Evolutionary conservation across 2,329 filamentous ascomycete species (phyloP).

Genomic region (Neonectria ditissima): DNA sequence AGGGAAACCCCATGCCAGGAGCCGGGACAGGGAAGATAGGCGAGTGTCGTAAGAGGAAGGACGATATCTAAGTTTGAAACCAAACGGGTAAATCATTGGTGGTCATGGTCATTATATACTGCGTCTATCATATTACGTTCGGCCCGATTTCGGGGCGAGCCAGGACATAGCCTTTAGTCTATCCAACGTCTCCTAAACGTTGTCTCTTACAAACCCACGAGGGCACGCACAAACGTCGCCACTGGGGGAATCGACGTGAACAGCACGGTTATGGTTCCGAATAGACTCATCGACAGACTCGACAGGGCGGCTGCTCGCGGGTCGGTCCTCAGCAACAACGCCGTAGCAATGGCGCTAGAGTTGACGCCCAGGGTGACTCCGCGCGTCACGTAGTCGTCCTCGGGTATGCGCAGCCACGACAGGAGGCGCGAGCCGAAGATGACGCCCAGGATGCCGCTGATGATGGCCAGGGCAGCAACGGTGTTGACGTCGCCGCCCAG

Average conservation of each 20-base stretch:
- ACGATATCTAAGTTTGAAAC: slow-evolving; percentile 13
- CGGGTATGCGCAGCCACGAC: slow-evolving; percentile 62
- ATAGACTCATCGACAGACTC: slow-evolving; percentile 70
- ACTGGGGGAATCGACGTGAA: slow-evolving; percentile 69
- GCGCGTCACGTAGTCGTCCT: slow-evolving; percentile 73
- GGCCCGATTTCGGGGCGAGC: slow-evolving; percentile 7
- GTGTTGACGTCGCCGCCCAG: slow-evolving; percentile 68
- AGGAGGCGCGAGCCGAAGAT: slow-evolving; percentile 65
- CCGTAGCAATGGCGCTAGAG: slow-evolving; percentile 70
- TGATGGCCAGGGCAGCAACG: slow-evolving; percentile 67
- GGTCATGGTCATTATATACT: slow-evolving; percentile 8
- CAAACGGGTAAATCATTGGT: slow-evolving; percentile 5
- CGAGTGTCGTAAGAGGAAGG: slow-evolving; percentile 6
- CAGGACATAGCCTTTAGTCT: slow-evolving; percentile 1
- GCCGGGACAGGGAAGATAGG: not conserved
- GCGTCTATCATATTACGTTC: slow-evolving; percentile 12
- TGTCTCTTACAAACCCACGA: slow-evolving; percentile 56
- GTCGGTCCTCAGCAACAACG: slow-evolving; percentile 66
- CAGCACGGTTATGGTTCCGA: slow-evolving; percentile 69
- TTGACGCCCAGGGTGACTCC: slow-evolving; percentile 72
- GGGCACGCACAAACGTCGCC: slow-evolving; percentile 58
- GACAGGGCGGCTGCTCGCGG: slow-evolving; percentile 70
- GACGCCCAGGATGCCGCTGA: slow-evolving; percentile 70
- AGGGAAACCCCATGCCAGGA: slow-evolving; percentile 13
- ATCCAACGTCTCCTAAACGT: not conserved